A percentile compares a stretch with the other conserved stretches of the same genome.
These are phyloP conservation scores for Hydrangea macrophylla DNA, from an alignment of 148 eudicot genomes.

Conservation along the genomic window DNA sequence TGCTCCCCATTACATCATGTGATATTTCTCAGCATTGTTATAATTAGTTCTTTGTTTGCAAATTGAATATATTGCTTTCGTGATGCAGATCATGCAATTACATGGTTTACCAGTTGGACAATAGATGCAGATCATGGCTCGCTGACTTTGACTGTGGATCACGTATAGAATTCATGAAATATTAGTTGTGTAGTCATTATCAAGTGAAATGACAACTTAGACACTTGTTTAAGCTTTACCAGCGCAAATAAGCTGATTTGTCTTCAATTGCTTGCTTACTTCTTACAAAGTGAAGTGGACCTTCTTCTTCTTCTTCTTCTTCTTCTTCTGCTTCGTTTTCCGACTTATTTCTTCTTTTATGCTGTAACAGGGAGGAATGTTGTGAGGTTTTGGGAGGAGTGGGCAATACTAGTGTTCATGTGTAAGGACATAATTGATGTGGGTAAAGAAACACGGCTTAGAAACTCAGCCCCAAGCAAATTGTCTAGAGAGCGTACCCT, in stretches of 20 bases:
- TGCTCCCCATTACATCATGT: neutral
- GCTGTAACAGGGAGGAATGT: too few relatives aligned
- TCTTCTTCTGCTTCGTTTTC: too few relatives aligned
- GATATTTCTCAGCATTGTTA: too few relatives aligned
- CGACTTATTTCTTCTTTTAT: too few relatives aligned
- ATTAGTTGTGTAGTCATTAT: too few relatives aligned
- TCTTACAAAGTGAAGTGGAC: too few relatives aligned
- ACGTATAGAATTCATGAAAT: conserved; percentile 28
- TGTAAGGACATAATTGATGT: conserved; percentile 91
- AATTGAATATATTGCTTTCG: neutral
- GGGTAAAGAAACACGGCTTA: conserved; percentile 62
- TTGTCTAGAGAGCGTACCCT: too few relatives aligned
- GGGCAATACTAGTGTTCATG: conserved; percentile 82
- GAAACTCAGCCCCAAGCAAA: conserved; percentile 54
- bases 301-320: too few relatives aligned
- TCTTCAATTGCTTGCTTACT: too few relatives aligned
- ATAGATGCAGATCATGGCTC: conserved; percentile 91
- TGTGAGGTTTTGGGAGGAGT: conserved; percentile 31
- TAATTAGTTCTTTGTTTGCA: neutral
- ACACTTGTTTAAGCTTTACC: neutral
- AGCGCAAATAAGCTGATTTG: neutral
- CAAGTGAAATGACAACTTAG: too few relatives aligned
- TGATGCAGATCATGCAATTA: conserved; percentile 76
- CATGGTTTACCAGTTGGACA: conserved; percentile 99
- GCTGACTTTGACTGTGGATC: conserved; percentile 21